Conservation (phyloP, 176 grass and related monocot genomes). For the Metroxylon sagu region DNA sequence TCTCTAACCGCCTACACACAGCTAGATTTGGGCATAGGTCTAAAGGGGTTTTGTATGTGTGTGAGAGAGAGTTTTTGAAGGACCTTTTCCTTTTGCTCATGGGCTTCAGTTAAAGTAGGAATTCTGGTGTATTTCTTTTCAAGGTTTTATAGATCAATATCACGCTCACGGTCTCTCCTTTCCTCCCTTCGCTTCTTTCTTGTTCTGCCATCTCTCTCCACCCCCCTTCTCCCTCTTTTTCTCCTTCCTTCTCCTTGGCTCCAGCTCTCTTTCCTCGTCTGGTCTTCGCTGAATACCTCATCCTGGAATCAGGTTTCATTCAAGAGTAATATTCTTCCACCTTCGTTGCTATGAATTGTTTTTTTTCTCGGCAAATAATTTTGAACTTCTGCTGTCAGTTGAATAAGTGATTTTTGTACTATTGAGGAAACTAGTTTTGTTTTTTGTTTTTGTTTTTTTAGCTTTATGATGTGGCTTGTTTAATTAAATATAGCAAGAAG, state of each 20-base stretch:
- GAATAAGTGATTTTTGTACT: no score
- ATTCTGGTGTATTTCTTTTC: slow-evolving; percentile 42
- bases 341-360: no score
- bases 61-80: background rate
- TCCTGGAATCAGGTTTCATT: no score
- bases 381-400: no score
- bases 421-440: no score
- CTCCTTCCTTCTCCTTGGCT: slow-evolving; percentile 17
- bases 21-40: background rate
- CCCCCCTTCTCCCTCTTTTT: slow-evolving; percentile 1
- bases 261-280: background rate
- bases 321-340: no score
- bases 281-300: no score
- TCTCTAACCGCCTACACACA: background rate
- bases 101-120: slow-evolving; percentile 86
- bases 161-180: slow-evolving; percentile 22
- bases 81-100: slow-evolving; percentile 76
- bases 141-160: slow-evolving; percentile 40
- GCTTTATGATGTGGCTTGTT: no score
- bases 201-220: slow-evolving; percentile 9
- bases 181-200: slow-evolving; percentile 28
- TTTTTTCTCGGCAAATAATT: no score
- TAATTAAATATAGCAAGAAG: no score
- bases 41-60: background rate
- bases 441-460: no score